These are phyloP conservation scores for Aspergillus novoparasiticus DNA, from an alignment of 2,329 filamentous ascomycete genomes.

Conservation along the genomic window DNA sequence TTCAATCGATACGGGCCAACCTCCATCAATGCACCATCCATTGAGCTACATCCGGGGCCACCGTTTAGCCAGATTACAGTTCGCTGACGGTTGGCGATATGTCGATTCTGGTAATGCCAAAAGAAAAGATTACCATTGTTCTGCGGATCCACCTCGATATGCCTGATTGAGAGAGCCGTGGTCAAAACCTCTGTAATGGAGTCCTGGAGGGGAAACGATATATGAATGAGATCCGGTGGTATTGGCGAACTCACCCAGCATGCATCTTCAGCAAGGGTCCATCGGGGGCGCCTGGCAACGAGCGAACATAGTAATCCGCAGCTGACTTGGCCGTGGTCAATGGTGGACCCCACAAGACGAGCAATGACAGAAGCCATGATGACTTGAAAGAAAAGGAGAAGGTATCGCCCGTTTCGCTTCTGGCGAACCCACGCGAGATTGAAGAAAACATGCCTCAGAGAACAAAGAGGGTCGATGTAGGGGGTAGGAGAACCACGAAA, in stretches of 20 bases:
- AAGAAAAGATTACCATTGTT: slow-evolving; percentile 96
- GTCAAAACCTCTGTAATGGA: slow-evolving; percentile 3
- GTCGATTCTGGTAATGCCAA: slow-evolving; percentile 95
- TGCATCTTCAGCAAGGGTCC: slow-evolving; percentile 91
- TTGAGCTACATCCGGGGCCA: slow-evolving; percentile 93
- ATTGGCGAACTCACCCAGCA: slow-evolving; percentile 71
- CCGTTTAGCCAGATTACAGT: slow-evolving; percentile 98
- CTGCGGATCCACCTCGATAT: slow-evolving; percentile 84
- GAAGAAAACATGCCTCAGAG: slow-evolving; percentile 22
- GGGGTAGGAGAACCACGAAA: neutral
- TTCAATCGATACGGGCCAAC: slow-evolving; percentile 89
- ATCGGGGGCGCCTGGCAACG: slow-evolving; percentile 80
- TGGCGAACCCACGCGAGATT: slow-evolving; percentile 18
- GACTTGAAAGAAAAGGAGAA: slow-evolving; percentile 19
- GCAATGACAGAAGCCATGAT: slow-evolving; percentile 30
- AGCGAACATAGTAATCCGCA: slow-evolving; percentile 86
- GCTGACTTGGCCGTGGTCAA: slow-evolving; percentile 56
- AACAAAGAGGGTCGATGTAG: slow-evolving; percentile 2
- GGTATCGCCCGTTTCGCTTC: slow-evolving; percentile 13
- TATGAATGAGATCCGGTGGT: neutral
- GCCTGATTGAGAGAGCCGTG: slow-evolving; percentile 55
- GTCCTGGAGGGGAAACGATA: neutral
- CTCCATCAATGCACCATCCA: slow-evolving; percentile 96
- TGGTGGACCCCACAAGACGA: slow-evolving; percentile 28
- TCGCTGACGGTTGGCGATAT: slow-evolving; percentile 87